Base-by-base conservation (phyloP, 2,329 filamentous ascomycete genomes). In the Pseudogymnoascus pannorum region DNA sequence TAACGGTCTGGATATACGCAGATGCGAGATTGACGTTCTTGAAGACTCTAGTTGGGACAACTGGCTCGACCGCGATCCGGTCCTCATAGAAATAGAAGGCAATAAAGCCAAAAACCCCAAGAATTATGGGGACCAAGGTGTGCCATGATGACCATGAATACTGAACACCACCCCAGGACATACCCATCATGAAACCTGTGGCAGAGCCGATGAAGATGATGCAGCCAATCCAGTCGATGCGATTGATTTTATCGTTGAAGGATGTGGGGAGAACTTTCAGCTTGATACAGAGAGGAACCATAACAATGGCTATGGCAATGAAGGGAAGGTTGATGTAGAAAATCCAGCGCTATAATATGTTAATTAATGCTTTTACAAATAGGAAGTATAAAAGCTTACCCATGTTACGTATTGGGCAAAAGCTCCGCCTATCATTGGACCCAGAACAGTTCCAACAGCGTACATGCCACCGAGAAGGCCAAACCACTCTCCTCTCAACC, bases 101-200 rank as follows among this genome's bases (percentile, higher is more conserved):
- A 4, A 78, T 65, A 6, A 87, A 70, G 1, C 81, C 78, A 0
- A 73, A 68, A 1, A 72, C 67, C 2, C 84, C 84, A 9, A 87
- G 40, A 4, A 82, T 70, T 11, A 89, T 70, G 0, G 85, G 85
- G 0, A 85, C 76, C 3, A 88, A 72, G 0, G 83, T 85, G 1
- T 78, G 76, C 77, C 81, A 86, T 6, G 78, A 83, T 51, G 73
- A 69, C 86, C 86, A 89, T 0, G 77, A 68, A 68, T 86, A 87
- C 72, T 85, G 79, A 9, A 86, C 77, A 31, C 84, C 85, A 9
- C 84, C 57, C 77, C 81, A 57, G 14, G 24, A 58, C 18, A 31
- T 29, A 11, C 3, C 18, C 5, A 24, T 24, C 9, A 60, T 18
- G 29, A 59, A 20, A n/a, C 12, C 12, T 24, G 58, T 42, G 12